Conservation (phyloP, 2,329 filamentous ascomycete species). For the Knoxdaviesia proteae region DNA sequence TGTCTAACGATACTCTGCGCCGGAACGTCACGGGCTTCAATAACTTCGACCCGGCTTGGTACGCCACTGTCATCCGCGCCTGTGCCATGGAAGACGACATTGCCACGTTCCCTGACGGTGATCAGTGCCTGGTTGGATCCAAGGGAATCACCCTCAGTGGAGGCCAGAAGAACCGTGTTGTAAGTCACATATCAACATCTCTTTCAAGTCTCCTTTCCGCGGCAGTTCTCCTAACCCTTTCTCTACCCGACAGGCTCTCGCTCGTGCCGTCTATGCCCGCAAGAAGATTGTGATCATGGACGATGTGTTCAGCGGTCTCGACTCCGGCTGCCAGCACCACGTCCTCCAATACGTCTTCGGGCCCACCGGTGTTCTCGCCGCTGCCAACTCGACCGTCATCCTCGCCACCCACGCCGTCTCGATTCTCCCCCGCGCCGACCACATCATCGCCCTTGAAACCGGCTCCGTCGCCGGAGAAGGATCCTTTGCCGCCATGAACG, state of each 20-base stretch:
- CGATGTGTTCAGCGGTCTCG: conserved; percentile 22
- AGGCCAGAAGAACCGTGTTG: conserved; percentile 17
- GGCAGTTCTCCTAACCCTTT: no score
- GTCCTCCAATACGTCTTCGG: conserved; percentile 23
- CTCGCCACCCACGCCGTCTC: conserved; percentile 15
- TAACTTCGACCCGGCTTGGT: conserved; percentile 11
- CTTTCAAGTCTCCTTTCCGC: no score
- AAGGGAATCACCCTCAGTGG: conserved; percentile 21
- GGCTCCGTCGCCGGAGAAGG: conserved; percentile 22
- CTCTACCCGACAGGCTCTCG: conserved; percentile 9
- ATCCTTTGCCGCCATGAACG: conserved; percentile 8
- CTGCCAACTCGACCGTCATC: conserved; percentile 17
- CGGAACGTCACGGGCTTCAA: conserved; percentile 17
- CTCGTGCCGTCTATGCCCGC: conserved; percentile 22
- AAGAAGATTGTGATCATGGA: conserved; percentile 20
- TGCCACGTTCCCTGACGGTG: conserved; percentile 12
- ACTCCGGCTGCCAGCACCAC: conserved; percentile 20
- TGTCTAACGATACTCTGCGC: conserved; percentile 14
- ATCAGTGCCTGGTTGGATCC: conserved; percentile 17
- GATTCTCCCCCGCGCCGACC: conserved; percentile 17
- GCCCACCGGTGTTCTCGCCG: conserved; percentile 16
- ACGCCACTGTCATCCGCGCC: conserved; percentile 15
- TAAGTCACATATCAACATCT: not conserved
- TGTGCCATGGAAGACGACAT: conserved; percentile 14
- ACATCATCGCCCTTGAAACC: conserved; percentile 22